Conservation (phyloP, 1,139 yeast species). For the Suhomyces maxii region DNA sequence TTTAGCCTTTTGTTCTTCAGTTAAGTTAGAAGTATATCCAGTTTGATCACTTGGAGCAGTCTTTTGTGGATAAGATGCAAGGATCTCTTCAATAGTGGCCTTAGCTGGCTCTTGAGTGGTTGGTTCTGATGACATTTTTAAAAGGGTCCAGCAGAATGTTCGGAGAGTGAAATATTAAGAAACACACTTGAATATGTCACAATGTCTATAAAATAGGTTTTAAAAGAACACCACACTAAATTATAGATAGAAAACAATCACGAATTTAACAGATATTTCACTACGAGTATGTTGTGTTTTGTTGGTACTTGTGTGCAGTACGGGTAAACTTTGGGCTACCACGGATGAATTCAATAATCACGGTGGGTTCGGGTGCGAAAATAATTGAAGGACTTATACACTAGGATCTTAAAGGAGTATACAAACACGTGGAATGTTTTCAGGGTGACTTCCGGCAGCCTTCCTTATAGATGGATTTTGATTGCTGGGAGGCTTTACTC, state of each 20-base stretch:
- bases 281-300: conserved; percentile 7
- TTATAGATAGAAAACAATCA: neutral
- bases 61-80: conserved; percentile 65
- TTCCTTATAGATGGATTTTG: neutral
- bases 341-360: neutral
- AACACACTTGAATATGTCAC: neutral
- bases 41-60: conserved; percentile 59
- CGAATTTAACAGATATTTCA: conserved; percentile 7
- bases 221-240: neutral
- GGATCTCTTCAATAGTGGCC: conserved; percentile 23
- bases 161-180: neutral
- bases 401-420: neutral
- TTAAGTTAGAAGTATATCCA: conserved; percentile 83
- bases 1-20: conserved; percentile 63
- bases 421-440: neutral
- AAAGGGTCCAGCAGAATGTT: neutral
- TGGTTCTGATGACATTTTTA: conserved; percentile 5
- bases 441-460: neutral
- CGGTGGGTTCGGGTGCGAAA: neutral
- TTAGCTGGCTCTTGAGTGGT: conserved; percentile 5
- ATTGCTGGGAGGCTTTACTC: neutral
- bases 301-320: conserved; percentile 9
- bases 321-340: neutral
- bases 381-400: neutral
- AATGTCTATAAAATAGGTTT: neutral